phyloP scores from a whole-genome alignment of 345 rosid species.

The Eucalyptus erythrocorys region DNA sequence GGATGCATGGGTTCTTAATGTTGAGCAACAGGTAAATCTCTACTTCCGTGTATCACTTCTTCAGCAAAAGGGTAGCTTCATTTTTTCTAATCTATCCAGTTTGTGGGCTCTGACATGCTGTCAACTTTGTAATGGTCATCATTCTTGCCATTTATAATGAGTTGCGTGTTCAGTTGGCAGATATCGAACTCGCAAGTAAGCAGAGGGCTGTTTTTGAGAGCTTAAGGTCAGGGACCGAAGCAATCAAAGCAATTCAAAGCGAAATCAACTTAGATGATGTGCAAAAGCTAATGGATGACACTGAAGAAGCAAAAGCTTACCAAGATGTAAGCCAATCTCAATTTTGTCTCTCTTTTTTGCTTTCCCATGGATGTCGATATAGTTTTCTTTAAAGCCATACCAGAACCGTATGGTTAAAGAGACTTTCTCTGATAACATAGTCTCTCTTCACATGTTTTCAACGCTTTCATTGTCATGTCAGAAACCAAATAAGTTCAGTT shows the following conservation, averaged over 20 bases:
- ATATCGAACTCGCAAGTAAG: conserved; percentile 90
- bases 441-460: not conserved
- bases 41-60: not conserved
- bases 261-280: conserved; percentile 87
- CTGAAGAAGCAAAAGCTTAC: conserved; percentile 86
- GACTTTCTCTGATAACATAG: not conserved
- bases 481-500: not conserved
- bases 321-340: conserved; percentile 65
- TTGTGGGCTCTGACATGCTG: not conserved
- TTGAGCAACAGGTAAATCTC: conserved; percentile 78
- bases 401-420: not conserved
- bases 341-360: not conserved
- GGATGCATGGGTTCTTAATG: conserved; percentile 87
- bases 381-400: not conserved
- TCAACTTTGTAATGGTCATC: not conserved
- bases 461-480: not conserved
- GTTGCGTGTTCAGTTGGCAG: conserved; percentile 47
- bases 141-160: not conserved
- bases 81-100: not conserved
- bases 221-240: conserved; percentile 66
- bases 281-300: conserved; percentile 93
- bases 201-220: conserved; percentile 94
- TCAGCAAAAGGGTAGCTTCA: not conserved
- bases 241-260: conserved; percentile 82
- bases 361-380: not conserved